These are phyloP conservation scores for Fraxinus xanthoxyloides DNA, from an alignment of 305 asterid genomes.

Conservation along the genomic window DNA sequence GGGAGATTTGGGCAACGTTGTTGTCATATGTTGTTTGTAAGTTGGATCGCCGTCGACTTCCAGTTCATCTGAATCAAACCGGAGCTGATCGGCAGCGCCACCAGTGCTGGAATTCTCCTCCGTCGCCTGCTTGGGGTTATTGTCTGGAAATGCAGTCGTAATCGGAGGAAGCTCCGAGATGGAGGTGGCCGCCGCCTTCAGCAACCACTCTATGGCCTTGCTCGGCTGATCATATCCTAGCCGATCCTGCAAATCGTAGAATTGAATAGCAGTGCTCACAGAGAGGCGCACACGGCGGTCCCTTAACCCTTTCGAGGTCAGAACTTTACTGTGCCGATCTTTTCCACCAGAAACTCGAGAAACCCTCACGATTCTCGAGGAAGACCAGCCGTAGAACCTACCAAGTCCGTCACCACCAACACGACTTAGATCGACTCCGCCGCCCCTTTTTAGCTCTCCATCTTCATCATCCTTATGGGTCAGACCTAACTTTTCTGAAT, in stretches of 20 bases:
- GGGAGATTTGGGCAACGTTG: conserved; percentile 39
- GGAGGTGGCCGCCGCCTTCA: conserved; percentile 69
- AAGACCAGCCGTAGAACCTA: conserved; percentile 69
- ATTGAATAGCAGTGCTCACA: conserved; percentile 79
- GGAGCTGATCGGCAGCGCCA: conserved; percentile 29
- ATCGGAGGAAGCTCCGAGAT: conserved; percentile 75
- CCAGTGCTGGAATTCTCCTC: conserved; percentile 63
- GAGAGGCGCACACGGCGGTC: conserved; percentile 61
- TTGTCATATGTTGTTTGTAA: conserved; percentile 38
- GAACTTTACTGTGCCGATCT: conserved; percentile 58
- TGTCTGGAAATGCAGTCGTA: conserved; percentile 44
- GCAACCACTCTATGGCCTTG: conserved; percentile 94
- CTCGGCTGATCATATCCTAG: conserved; percentile 90
- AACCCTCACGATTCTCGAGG: conserved; percentile 90
- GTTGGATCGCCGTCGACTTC: conserved; percentile 50
- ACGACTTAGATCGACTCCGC: conserved; percentile 23
- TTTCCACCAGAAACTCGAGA: conserved; percentile 62
- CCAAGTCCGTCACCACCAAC: conserved; percentile 24
- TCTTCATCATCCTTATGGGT: conserved; percentile 44
- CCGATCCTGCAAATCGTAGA: conserved; percentile 84
- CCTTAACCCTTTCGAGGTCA: conserved; percentile 54
- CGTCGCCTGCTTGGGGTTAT: conserved; percentile 52
- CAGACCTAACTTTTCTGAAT: conserved; percentile 28
- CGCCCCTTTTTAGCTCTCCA: conserved; percentile 33
- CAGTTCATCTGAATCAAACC: conserved; percentile 52